Evolutionary conservation across 1,139 yeast genomes (phyloP).

Genomic region (Candida sp.): DNA sequence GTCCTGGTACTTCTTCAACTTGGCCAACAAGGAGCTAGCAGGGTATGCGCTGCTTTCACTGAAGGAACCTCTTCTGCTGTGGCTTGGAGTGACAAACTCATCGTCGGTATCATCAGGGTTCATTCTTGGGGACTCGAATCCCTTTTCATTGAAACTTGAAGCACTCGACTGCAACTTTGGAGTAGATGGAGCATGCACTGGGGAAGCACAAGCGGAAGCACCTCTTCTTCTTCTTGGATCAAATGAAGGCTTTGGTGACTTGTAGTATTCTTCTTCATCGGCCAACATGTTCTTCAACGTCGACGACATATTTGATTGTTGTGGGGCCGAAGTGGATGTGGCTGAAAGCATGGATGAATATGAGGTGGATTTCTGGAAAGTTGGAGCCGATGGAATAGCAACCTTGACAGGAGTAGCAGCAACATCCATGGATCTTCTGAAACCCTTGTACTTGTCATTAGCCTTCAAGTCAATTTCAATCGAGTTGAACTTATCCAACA

Average conservation of each 20-base stretch:
- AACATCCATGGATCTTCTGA: slow-evolving; percentile 42
- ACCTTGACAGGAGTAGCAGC: slow-evolving; percentile 32
- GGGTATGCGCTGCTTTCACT: slow-evolving; percentile 8
- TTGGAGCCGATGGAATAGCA: slow-evolving; percentile 22
- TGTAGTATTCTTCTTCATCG: slow-evolving; percentile 4
- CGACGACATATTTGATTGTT: slow-evolving; percentile 10
- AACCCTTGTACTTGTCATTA: slow-evolving; percentile 48
- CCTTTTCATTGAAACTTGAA: not conserved
- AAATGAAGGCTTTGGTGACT: slow-evolving; percentile 13
- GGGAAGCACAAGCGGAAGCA: not conserved
- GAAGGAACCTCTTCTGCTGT: slow-evolving; percentile 14
- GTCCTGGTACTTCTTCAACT: slow-evolving; percentile 7
- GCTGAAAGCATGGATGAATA: not conserved
- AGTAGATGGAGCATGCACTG: not conserved
- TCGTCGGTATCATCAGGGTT: slow-evolving; percentile 6
- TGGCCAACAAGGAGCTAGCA: slow-evolving; percentile 12
- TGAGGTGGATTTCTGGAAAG: slow-evolving; percentile 9
- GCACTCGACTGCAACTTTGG: slow-evolving; percentile 4
- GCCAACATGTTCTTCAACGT: slow-evolving; percentile 13
- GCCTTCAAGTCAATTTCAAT: slow-evolving; percentile 26
- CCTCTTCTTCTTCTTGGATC: slow-evolving; percentile 21
- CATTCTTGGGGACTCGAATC: slow-evolving; percentile 2
- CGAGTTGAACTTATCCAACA: slow-evolving; percentile 15
- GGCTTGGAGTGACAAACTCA: slow-evolving; percentile 11
- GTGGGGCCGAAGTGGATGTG: not conserved